Conservation (phyloP, 768 basidiomycete genomes). For the Lentinus tigrinus region DNA sequence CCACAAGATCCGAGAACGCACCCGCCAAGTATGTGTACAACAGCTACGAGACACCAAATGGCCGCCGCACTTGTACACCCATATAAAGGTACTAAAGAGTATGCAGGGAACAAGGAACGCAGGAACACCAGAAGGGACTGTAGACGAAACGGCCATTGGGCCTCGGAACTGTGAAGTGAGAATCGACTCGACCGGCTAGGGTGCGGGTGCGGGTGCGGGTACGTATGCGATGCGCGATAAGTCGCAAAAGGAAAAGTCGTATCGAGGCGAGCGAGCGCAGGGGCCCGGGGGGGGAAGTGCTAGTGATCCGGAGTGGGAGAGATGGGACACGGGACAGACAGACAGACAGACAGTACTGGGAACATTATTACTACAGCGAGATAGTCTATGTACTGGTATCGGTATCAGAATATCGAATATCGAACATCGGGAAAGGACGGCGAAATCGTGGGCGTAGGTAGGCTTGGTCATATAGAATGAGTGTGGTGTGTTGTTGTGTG, state of each 20-base stretch:
- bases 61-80: too few relatives aligned
- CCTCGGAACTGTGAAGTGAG: too few relatives aligned
- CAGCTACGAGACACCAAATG: background rate
- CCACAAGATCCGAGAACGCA: background rate
- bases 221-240: too few relatives aligned
- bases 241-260: too few relatives aligned
- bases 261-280: too few relatives aligned
- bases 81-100: too few relatives aligned
- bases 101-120: too few relatives aligned
- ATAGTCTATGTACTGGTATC: background rate
- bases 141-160: too few relatives aligned
- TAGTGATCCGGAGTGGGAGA: background rate
- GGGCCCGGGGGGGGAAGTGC: background rate
- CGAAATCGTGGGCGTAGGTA: background rate
- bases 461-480: constrained; percentile 6
- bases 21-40: constrained; percentile 8
- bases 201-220: too few relatives aligned
- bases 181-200: background rate
- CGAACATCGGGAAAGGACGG: background rate
- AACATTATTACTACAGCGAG: background rate
- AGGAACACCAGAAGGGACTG: too few relatives aligned
- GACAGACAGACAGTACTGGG: background rate
- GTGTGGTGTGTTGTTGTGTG: background rate
- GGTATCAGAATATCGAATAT: background rate
- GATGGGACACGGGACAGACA: background rate